These are phyloP conservation scores for Calophaca sinica DNA, from an alignment of 306 rosid species.

Conservation along the genomic window DNA sequence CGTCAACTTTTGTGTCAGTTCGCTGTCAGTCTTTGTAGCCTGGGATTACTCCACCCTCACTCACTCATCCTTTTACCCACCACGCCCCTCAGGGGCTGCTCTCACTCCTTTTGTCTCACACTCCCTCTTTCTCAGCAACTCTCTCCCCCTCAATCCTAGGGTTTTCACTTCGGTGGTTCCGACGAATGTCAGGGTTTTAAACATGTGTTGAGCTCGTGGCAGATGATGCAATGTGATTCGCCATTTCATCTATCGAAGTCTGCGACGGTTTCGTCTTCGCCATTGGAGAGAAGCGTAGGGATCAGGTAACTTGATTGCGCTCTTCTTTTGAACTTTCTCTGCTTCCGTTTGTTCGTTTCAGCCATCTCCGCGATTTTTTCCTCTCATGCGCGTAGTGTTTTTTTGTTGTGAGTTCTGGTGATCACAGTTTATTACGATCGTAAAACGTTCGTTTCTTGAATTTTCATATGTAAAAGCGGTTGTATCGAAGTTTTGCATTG, in stretches of 20 bases:
- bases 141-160: background rate
- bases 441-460: background rate
- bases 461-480: background rate
- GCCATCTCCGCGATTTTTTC: background rate
- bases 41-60: constrained; percentile 30
- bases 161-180: constrained; percentile 1
- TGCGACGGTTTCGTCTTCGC: constrained; percentile 17
- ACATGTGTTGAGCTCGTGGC: constrained; percentile 37
- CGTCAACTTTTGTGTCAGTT: constrained; percentile 39
- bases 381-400: background rate
- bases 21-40: constrained; percentile 37
- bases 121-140: constrained; percentile 13
- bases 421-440: background rate
- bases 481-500: background rate
- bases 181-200: constrained; percentile 28
- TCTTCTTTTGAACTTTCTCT: constrained; percentile 2
- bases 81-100: constrained; percentile 31
- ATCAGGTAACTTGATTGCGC: constrained; percentile 29
- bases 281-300: constrained; percentile 9
- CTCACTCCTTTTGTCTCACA: background rate
- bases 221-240: constrained; percentile 34
- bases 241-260: constrained; percentile 38
- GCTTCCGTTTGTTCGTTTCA: background rate
- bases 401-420: background rate
- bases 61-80: background rate